Evolutionary conservation across 148 eudicot species (phyloP), one percentile per base, ranked within the genome.

Genomic region (Euryodendron excelsum): DNA sequence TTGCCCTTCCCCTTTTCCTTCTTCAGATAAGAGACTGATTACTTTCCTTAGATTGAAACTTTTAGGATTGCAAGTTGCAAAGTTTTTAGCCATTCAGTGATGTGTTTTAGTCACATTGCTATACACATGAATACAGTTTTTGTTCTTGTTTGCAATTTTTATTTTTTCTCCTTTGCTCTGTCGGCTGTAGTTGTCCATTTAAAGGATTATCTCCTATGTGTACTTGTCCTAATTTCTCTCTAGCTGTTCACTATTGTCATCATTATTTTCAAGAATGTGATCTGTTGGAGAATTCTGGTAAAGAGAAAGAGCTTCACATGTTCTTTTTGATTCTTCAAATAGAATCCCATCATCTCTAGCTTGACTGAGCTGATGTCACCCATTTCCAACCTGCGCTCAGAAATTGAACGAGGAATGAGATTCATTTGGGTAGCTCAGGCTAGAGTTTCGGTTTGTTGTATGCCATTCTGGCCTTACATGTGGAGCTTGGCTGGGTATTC

Each of bases 401-500:
- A 13, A 20, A 37, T 67, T 67, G 0, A n/a, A 44, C 48, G 10
- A 50, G 0, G 28, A 37, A 36, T 66, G 28, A 66, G 13, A 27
- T 66, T 66, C 48, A 36, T 14, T 20, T 37, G 5, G 27, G 18
- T 52, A 72, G 39, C 37, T 47, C 44, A 17, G 41, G 44, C 7
- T 52, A 20, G 23, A 52, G 28, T 6, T 28, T 5, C 18, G 75
- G 44, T 31, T 52, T 72, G 75, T 41, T 53, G 31, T 36, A 28
- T 50, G 58, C 61, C 31, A 15, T 50, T 21, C 41, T 72, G 34
- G 61, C 15, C 75, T 8, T 72, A n/a, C 14, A 52, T 36, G 44
- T 50, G 58, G 61, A 52, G 62, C 44, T 64, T 52, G 60, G 36
- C 13, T 72, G 75, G 75, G 39, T 52, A 28, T 52, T 52, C 61